Evolutionary conservation across 1,139 yeast species (phyloP).

Genomic region (Spencermartinsiella ligniputridi): DNA sequence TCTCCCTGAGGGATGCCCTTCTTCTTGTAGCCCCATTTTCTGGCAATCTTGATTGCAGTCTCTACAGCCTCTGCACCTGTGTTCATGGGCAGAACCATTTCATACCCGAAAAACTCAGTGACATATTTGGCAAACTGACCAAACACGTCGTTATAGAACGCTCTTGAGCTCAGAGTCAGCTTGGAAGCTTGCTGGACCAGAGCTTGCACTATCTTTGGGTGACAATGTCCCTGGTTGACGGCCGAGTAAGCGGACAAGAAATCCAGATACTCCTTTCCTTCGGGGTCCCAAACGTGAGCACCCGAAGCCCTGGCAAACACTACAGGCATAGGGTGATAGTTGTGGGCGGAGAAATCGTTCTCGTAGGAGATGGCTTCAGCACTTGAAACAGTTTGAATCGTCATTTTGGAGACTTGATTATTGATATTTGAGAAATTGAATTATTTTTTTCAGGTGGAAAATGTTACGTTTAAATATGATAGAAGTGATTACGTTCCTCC

Average conservation of each 20-base stretch:
- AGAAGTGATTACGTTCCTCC: neutral
- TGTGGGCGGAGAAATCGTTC: constrained; percentile 84
- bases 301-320: constrained; percentile 84
- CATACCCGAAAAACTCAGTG: constrained; percentile 86
- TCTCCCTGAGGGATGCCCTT: constrained; percentile 79
- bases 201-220: constrained; percentile 85
- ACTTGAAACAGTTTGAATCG: neutral
- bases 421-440: neutral
- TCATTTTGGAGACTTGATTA: no score
- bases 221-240: constrained; percentile 98
- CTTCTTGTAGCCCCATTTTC: constrained; percentile 94
- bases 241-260: constrained; percentile 93
- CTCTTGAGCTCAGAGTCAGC: constrained; percentile 85
- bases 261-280: constrained; percentile 65
- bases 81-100: constrained; percentile 94
- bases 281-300: constrained; percentile 98
- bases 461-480: neutral
- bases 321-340: constrained; percentile 95
- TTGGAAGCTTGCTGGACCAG: constrained; percentile 80
- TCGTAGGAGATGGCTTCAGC: constrained; percentile 58
- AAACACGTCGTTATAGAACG: constrained; percentile 85
- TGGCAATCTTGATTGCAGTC: constrained; percentile 87
- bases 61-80: constrained; percentile 99
- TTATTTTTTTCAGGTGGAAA: neutral
- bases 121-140: constrained; percentile 84